Evolutionary conservation across 2,329 filamentous ascomycete species (phyloP).

Genomic region (Colletotrichum acutatum): DNA sequence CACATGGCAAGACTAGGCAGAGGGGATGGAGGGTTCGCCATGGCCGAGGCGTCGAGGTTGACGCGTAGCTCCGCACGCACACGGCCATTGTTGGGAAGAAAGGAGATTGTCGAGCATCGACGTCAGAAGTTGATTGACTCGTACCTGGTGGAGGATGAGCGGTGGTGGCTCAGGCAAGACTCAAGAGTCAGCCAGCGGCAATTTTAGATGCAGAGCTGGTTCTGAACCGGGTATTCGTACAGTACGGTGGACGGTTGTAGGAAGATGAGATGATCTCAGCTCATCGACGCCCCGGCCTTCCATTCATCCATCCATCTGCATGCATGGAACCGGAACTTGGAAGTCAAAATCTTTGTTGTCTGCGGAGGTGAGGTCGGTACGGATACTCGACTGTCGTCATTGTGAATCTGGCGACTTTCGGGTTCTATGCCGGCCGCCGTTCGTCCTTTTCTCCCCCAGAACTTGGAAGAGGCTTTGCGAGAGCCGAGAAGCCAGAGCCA

Average conservation of each 20-base stretch:
- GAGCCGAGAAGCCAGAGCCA: constrained; percentile 26
- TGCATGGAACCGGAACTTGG: neutral
- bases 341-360: neutral
- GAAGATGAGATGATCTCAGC: constrained; percentile 29
- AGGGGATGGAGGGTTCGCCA: constrained; percentile 33
- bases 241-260: neutral
- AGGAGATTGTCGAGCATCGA: constrained; percentile 24
- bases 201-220: constrained; percentile 34
- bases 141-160: constrained; percentile 11
- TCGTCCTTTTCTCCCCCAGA: constrained; percentile 16
- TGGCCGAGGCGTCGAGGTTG: constrained; percentile 25
- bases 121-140: constrained; percentile 36
- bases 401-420: neutral
- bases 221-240: constrained; percentile 1
- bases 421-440: neutral
- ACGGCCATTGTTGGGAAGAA: constrained; percentile 8
- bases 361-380: neutral
- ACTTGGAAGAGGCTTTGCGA: neutral
- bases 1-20: constrained; percentile 33
- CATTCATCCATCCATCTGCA: constrained; percentile 12
- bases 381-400: constrained; percentile 11
- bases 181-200: constrained; percentile 32
- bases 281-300: constrained; percentile 25
- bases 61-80: constrained; percentile 20
- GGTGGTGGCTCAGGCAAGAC: constrained; percentile 29